phyloP scores from a whole-genome alignment of 306 rosid species.

The Astragalus membranaceus region DNA sequence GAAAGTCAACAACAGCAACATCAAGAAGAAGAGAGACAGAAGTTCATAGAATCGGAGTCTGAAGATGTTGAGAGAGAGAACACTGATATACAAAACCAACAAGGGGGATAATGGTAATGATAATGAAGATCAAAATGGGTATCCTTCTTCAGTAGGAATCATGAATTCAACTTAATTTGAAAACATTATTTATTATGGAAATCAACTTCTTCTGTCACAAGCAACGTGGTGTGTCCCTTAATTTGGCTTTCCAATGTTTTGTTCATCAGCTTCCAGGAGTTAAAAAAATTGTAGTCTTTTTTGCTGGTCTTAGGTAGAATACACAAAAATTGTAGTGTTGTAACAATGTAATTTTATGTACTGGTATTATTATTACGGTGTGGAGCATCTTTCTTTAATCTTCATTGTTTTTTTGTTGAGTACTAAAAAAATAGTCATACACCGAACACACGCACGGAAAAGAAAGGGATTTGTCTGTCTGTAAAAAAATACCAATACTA shows the following conservation, averaged over 20 bases:
- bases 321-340: not conserved
- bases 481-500: not conserved
- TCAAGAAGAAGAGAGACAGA: conserved; percentile 12
- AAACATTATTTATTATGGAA: not conserved
- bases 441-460: not conserved
- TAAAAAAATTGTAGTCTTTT: too few species aligned
- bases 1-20: conserved; percentile 34
- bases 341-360: not conserved
- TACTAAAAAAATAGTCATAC: not conserved
- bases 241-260: too few species aligned
- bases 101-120: conserved; percentile 15
- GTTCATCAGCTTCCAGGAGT: too few species aligned
- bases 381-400: not conserved
- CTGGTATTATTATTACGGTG: not conserved
- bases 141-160: conserved; percentile 30
- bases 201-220: not conserved
- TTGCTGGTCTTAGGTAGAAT: too few species aligned
- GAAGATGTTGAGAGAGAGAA: conserved; percentile 41
- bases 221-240: not conserved
- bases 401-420: not conserved
- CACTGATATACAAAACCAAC: conserved; percentile 15
- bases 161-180: conserved; percentile 29
- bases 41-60: conserved; percentile 20
- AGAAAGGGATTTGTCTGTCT: conserved; percentile 11
- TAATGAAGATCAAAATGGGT: conserved; percentile 21